Evolutionary conservation across 2,329 filamentous ascomycete genomes (phyloP), one percentile per base, ranked within the genome.

Genomic region (Drechslera avenae): DNA sequence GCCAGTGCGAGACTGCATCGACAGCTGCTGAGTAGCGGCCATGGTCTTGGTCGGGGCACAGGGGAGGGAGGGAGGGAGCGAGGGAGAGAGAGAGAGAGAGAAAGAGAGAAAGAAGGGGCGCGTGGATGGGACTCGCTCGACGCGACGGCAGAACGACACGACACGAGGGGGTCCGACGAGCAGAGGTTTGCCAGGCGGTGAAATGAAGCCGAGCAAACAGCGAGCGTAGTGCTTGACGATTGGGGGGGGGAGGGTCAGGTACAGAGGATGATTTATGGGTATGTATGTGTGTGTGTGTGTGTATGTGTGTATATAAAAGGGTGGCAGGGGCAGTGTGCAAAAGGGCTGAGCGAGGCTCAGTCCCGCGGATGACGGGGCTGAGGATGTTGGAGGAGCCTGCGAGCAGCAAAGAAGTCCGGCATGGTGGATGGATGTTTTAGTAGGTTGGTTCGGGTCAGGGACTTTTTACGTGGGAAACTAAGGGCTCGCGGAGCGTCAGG

Each of bases 1-100:
- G 66, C 89, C 89, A 46, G 84, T 86, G 68, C 89, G 84, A 56
- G 89, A 90, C 79, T 91, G 69, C 78, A 79, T 80, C 37, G 77
- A 73, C 56, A 77, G 68, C 61, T 75, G 72, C 56, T 74, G 67
- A 13, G 68, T 66, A 65, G 78, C 75, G 39, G 78, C 77, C 78
- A 80, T 80, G 41, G 55, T 18, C 53, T 17, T 12, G 32, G 46
- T 42, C 47, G 47, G 33, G 57, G n/a, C 52, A 34, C 40, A 50
- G 48, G 46, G 35, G 45, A 46, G 48, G n/a, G n/a, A 56, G 48
- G 31, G 32, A 46, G 13, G n/a, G 42, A 42, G 51, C 19, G 12
- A 32, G 13, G 39, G 45, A 40, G 23, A 6, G 7, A 21, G 19
- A 43, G 31, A 34, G 14, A 10, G 19, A 8, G 26, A 16, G 19